Evolutionary conservation across 352 stramenopile species (phyloP), one percentile per base, ranked within the genome.

Genomic region (Phytophthora sansomeana): DNA sequence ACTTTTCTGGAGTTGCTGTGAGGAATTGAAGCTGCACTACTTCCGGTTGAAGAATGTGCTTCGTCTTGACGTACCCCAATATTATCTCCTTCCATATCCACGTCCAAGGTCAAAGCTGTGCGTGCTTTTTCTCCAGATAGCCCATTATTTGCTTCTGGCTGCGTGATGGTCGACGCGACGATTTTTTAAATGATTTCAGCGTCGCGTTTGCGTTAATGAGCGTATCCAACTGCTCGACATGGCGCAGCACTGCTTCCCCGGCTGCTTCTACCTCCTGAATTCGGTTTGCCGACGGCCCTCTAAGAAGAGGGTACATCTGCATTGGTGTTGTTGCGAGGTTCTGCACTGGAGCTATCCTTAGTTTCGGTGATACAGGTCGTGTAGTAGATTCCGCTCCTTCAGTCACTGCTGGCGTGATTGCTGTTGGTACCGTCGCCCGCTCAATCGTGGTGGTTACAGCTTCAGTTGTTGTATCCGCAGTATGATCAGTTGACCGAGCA

Each of bases 181-280:
- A 39, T 5, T 49, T 32, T 50, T 51, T 10, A 36, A 58, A 16
- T 6, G 51, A 57, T 55, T 59, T 67, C 21, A 67, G 58, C 14
- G 57, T 72, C 32, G 64, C 64, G 11, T 46, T 72, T 13, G 74
- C 77, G 38, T 85, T 85, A 29, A 79, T 79, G 5, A 78, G 42
- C 1, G 74, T 72, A 35, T 85, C 77, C 50, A 85, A 49, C 33
- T 77, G 70, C 52, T 82, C 67, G 5, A 85, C 71, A n/a, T 72
- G 63, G 32, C 77, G 72, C 6, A 84, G 44, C 17, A 80, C 54
- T 43, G 59, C 75, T 21, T 75, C 69, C 4, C 60, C 70, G 4
- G 21, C 48, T 56, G 53, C 28, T 53, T 65, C 52, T 8, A 55
- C 55, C 13, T 58, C 44, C 26, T 42, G 21, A 8, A 69, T 68